Evolutionary conservation across 208 protist species (phyloP).

Genomic region (Leishmania turanica): DNA sequence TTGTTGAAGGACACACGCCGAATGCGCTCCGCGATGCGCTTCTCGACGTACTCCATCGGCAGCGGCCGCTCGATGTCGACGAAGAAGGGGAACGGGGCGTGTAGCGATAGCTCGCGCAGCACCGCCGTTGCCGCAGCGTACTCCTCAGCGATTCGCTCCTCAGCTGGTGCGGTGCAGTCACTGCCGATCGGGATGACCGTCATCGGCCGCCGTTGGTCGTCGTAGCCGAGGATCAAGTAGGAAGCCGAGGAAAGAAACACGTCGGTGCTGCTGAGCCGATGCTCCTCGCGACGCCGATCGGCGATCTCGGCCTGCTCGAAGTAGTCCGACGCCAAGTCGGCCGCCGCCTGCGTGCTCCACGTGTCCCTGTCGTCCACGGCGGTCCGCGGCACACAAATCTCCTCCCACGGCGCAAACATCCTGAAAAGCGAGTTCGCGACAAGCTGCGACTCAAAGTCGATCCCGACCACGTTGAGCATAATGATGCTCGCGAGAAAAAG

Average conservation of each 20-base stretch:
- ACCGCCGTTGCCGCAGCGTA: slow-evolving; percentile 57
- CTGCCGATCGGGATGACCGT: slow-evolving; percentile 69
- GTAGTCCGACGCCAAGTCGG: slow-evolving; percentile 60
- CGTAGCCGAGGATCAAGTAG: slow-evolving; percentile 72
- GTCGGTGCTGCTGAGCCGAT: slow-evolving; percentile 45
- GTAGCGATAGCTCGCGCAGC: slow-evolving; percentile 64
- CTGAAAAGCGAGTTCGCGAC: slow-evolving; percentile 81
- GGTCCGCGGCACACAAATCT: slow-evolving; percentile 37
- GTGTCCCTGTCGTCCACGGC: slow-evolving; percentile 10
- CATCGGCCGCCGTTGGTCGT: slow-evolving; percentile 78
- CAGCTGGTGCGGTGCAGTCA: slow-evolving; percentile 21
- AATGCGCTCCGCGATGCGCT: slow-evolving; percentile 79
- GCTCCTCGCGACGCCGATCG: slow-evolving; percentile 29
- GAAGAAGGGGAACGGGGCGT: slow-evolving; percentile 81
- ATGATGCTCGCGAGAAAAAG: slow-evolving; percentile 57
- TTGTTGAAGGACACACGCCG: slow-evolving; percentile 83
- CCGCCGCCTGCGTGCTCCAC: slow-evolving; percentile 55
- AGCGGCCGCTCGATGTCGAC: slow-evolving; percentile 73
- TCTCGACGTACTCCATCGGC: slow-evolving; percentile 61
- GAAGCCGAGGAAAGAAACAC: slow-evolving; percentile 78
- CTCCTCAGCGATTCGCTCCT: slow-evolving; percentile 52
- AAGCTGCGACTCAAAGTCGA: slow-evolving; percentile 87
- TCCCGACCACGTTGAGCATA: slow-evolving; percentile 72
- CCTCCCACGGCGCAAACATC: slow-evolving; percentile 77
- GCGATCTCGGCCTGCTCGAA: slow-evolving; percentile 59